Evolutionary conservation across 1,284 basidiomycete species (phyloP).

Genomic region (Tilletiaria anomala): DNA sequence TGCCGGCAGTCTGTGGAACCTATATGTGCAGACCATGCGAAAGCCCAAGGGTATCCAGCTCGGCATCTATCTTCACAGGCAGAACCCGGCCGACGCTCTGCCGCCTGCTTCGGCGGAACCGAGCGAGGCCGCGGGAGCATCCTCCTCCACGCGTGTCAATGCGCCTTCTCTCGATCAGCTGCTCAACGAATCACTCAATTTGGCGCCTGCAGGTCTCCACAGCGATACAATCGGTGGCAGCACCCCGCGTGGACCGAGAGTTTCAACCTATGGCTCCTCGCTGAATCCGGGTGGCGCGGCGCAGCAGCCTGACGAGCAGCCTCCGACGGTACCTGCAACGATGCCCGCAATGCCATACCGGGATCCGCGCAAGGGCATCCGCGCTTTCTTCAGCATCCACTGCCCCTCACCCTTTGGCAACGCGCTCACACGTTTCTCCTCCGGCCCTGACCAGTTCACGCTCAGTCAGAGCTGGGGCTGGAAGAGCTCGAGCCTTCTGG

Average conservation of each 20-base stretch:
- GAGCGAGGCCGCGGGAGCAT: constrained; percentile 17
- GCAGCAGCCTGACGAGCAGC: too few relatives aligned
- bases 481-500: constrained; percentile 42
- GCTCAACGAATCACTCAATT: neutral
- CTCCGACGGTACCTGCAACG: neutral
- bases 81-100: constrained; percentile 53
- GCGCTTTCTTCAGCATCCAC: constrained; percentile 62
- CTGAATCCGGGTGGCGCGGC: neutral
- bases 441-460: constrained; percentile 69
- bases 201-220: neutral
- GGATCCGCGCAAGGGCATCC: constrained; percentile 41
- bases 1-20: constrained; percentile 57
- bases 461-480: constrained; percentile 49
- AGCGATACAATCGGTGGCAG: too few relatives aligned
- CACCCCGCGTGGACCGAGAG: too few relatives aligned
- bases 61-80: constrained; percentile 77
- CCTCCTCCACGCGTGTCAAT: neutral
- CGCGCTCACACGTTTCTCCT: constrained; percentile 66
- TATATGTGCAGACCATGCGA: constrained; percentile 70
- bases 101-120: neutral
- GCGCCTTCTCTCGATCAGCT: neutral
- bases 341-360: constrained; percentile 32
- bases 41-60: constrained; percentile 61
- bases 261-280: too few relatives aligned
- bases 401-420: constrained; percentile 68